Percentiles rank a stretch among this genome's conserved stretches.
Evolutionary conservation across 106 monocot species (phyloP).

Genomic region (Acanthochlamys bracteata): DNA sequence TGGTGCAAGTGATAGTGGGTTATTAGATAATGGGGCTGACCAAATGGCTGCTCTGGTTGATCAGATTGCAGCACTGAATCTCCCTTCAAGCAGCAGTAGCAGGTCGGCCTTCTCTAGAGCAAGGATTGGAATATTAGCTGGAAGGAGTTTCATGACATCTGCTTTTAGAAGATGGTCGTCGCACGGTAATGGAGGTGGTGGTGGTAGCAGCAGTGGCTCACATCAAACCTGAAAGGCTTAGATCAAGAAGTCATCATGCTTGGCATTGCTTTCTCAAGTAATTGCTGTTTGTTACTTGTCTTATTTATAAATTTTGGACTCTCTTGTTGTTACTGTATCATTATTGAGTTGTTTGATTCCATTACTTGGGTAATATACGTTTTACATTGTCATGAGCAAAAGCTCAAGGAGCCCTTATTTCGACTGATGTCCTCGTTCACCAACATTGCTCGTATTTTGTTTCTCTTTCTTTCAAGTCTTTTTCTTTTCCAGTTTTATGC

Average conservation of each 20-base stretch:
- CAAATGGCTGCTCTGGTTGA: constrained; percentile 19
- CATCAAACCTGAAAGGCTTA: constrained; percentile 8
- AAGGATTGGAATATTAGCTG: constrained; percentile 15
- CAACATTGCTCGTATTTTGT: too few relatives aligned
- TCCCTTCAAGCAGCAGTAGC: constrained; percentile 39
- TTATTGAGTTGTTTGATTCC: too few relatives aligned
- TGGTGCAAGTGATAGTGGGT: constrained; percentile 35
- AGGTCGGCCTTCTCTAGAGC: constrained; percentile 32
- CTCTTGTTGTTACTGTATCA: too few relatives aligned
- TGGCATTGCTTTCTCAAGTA: too few relatives aligned
- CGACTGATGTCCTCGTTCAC: too few relatives aligned
- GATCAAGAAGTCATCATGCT: constrained; percentile 1
- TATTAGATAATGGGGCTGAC: constrained; percentile 47
- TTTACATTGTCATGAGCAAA: too few relatives aligned
- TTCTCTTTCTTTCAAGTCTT: too few relatives aligned
- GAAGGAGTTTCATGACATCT: constrained; percentile 32
- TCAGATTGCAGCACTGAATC: constrained; percentile 22
- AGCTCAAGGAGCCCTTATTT: too few relatives aligned
- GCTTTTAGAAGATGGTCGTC: constrained; percentile 33
- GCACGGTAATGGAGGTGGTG: constrained; percentile 16
- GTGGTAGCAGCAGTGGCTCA: constrained; percentile 13
- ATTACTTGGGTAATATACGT: too few relatives aligned
- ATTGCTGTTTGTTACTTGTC: too few relatives aligned
- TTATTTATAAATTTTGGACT: too few relatives aligned
- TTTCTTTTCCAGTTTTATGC: too few relatives aligned